A percentile compares a stretch with the other conserved stretches of the same genome.
These are phyloP conservation scores for Calonectria pteridis DNA, from an alignment of 2,329 filamentous ascomycete genomes.

Conservation along the genomic window DNA sequence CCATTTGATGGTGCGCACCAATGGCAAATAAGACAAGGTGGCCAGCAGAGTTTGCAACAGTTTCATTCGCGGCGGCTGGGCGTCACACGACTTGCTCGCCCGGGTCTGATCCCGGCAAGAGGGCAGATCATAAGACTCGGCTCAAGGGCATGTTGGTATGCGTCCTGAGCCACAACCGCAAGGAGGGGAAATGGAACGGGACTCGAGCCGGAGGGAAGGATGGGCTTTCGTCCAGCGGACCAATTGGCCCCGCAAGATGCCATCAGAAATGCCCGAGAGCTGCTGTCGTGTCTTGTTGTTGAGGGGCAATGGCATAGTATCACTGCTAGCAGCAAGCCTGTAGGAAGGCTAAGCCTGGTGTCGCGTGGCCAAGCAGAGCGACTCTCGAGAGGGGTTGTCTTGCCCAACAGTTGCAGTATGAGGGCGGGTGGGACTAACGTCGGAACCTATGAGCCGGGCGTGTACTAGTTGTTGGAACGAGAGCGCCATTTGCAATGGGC, in stretches of 20 bases:
- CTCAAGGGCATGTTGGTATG: constrained; percentile 33
- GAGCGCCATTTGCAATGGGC: background rate
- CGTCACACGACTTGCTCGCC: constrained; percentile 41
- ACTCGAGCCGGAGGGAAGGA: constrained; percentile 16
- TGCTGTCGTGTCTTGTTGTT: background rate
- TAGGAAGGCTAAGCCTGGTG: background rate
- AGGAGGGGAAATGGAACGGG: constrained; percentile 21
- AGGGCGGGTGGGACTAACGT: background rate
- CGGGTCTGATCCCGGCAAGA: constrained; percentile 34
- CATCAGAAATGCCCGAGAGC: background rate
- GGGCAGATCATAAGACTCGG: constrained; percentile 41
- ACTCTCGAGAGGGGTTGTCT: constrained; percentile 7
- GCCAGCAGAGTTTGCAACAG: constrained; percentile 24
- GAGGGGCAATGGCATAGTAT: background rate
- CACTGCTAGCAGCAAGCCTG: background rate
- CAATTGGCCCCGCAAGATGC: background rate
- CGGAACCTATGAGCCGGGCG: background rate
- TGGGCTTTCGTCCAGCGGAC: background rate
- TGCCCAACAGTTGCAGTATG: background rate
- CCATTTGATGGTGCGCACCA: constrained; percentile 5
- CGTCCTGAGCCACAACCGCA: background rate
- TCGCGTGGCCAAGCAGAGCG: constrained; percentile 14
- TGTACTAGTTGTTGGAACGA: background rate
- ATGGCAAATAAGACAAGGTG: constrained; percentile 31
- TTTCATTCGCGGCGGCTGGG: constrained; percentile 33